Conservation (phyloP, 352 stramenopile genomes). For the Hyaloperonospora arabidopsidis region DNA sequence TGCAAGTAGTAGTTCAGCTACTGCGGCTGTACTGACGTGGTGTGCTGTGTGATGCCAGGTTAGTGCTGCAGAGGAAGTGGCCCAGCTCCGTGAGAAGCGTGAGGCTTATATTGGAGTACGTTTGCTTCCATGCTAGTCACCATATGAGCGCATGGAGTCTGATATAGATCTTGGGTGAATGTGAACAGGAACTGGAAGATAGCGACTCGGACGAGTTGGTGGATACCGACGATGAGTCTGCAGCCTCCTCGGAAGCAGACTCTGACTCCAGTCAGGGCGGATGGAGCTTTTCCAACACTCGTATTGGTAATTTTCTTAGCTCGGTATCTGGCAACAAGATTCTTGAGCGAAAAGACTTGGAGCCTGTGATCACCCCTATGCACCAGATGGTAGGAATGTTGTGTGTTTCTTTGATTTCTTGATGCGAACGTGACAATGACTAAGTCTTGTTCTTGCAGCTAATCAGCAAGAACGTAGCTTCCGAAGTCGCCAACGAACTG, state of each 20-base stretch:
- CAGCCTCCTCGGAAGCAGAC: conserved; percentile 54
- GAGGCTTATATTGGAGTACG: conserved; percentile 78
- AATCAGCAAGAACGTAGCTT: conserved; percentile 96
- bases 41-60: conserved; percentile 20
- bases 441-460: conserved; percentile 44
- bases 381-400: conserved; percentile 68
- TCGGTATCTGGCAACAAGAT: conserved; percentile 88
- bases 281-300: conserved; percentile 80
- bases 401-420: not conserved
- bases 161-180: conserved; percentile 3
- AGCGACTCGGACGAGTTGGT: conserved; percentile 59
- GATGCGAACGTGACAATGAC: conserved; percentile 5
- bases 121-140: conserved; percentile 1
- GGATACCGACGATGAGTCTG: conserved; percentile 67
- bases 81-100: conserved; percentile 59
- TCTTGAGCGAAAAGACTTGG: conserved; percentile 89
- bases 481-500: conserved; percentile 92
- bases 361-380: conserved; percentile 90
- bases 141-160: not conserved
- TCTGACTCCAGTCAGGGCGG: conserved; percentile 49
- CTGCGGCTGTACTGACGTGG: conserved; percentile 2
- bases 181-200: conserved; percentile 48
- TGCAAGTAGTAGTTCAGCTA: not conserved
- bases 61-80: conserved; percentile 65
- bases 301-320: conserved; percentile 75